Base-by-base conservation (phyloP, 768 basidiomycete species). In the Suillus spraguei region DNA sequence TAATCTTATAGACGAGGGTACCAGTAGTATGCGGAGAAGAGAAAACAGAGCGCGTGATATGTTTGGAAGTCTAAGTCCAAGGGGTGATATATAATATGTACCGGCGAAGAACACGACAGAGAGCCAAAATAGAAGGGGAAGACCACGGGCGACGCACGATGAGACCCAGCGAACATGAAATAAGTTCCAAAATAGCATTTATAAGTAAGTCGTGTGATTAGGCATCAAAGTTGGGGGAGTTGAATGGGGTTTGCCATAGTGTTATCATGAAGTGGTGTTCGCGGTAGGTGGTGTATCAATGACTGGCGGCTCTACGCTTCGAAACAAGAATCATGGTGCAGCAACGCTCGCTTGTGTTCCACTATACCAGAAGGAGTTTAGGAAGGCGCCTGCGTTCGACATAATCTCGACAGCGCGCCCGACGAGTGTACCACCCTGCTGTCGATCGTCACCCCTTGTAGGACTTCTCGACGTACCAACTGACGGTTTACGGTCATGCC, bases 321-420 rank as follows among this genome's bases (percentile, higher is more conserved):
- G 22, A 24, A 56, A 10, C 17, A 16, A 39, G 55, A 36, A 32
- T 73, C 63, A 73, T 28, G 69, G 65, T 28, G 71, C 49, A n/a
- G 72, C 28, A 38, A 69, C 65, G 28, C 69, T 61, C 20, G 70
- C 42, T 38, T 68, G 65, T 22, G 67, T 13, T 22, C 74, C 70
- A 50, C 44, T 70, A 62, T 77, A 76, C 87, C 86, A 88, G 64
- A 88, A 77, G 24, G 82, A 78, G 24, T 92, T 90, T 22, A 95
- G 71, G 68, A 90, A 87, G 50, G 91, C 90, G 22, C 91, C 88
- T 2, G 94, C 94, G 59, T 83, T 87, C 50, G 85, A 88, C 63
- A 95, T 90, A 46, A 95, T 91, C 60, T 90, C 92, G 22, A 88
- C 91, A 28, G 93, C 87, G 55, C 85, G 79, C 17, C 84, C 83